Evolutionary conservation across 768 basidiomycete species (phyloP).

Genomic region (Filobasidium floriforme): DNA sequence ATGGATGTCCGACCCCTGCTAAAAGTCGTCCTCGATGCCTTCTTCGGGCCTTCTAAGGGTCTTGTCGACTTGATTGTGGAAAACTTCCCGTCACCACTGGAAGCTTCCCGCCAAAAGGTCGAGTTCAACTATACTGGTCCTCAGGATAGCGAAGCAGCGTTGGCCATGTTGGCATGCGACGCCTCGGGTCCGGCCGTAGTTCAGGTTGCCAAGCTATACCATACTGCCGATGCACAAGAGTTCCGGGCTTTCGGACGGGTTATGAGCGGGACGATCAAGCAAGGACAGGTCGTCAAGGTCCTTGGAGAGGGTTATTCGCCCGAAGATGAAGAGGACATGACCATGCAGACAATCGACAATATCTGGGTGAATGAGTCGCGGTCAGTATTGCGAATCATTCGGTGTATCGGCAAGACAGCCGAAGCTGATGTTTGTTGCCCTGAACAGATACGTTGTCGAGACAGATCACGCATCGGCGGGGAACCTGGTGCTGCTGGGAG

Average conservation of each 20-base stretch:
- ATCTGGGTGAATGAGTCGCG: conserved; percentile 86
- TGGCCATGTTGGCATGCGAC: conserved; percentile 73
- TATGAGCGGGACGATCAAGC: conserved; percentile 77
- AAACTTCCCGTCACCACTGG: conserved; percentile 65
- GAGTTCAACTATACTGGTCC: conserved; percentile 83
- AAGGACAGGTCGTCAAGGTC: conserved; percentile 83
- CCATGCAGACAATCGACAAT: conserved; percentile 70
- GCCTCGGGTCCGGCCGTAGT: conserved; percentile 83
- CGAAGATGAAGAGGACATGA: conserved; percentile 99
- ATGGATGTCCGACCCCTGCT: conserved; percentile 95
- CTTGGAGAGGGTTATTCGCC: conserved; percentile 94
- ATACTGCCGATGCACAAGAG: conserved; percentile 90
- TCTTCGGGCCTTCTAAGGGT: conserved; percentile 85
- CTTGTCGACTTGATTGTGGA: conserved; percentile 87
- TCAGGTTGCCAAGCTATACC: conserved; percentile 87
- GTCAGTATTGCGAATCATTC: conserved; percentile 48
- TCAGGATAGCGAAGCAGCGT: conserved; percentile 67
- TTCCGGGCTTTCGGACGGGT: conserved; percentile 95
- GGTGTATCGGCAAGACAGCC: neutral
- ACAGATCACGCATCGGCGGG: conserved; percentile 82
- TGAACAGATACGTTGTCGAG: conserved; percentile 74
- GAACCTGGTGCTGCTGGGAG: conserved; percentile 84
- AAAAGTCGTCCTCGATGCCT: conserved; percentile 87
- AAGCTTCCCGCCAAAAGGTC: conserved; percentile 50
- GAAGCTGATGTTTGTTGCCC: neutral